Percentiles rank a stretch among this genome's conserved stretches.
These are phyloP conservation scores for Kappamyces sp. DNA, from an alignment of 192 early-diverging fungal genomes.

Conservation along the genomic window DNA sequence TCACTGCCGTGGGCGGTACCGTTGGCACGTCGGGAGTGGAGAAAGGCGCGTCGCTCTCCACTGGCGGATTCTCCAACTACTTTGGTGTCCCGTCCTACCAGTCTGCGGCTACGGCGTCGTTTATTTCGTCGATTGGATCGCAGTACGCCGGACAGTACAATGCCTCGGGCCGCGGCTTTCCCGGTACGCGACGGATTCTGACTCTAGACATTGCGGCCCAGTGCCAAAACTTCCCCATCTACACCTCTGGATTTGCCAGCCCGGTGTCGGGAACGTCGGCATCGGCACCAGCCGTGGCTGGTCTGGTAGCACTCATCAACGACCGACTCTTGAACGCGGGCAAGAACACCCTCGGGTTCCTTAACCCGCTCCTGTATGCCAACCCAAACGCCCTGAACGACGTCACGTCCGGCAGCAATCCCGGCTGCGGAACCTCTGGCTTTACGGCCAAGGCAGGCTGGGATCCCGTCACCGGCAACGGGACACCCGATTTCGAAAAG, in stretches of 20 bases:
- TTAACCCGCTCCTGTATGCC: constrained; percentile 10
- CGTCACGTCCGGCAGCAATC: constrained; percentile 10
- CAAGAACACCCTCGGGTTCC: constrained; percentile 5
- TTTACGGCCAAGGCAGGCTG: constrained; percentile 2
- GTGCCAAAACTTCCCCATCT: not conserved
- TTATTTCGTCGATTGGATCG: not conserved
- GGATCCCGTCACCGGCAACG: constrained; percentile 13
- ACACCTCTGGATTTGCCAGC: too few species aligned
- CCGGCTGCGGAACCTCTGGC: constrained; percentile 5
- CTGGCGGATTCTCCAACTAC: constrained; percentile 14
- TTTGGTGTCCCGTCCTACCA: constrained; percentile 8
- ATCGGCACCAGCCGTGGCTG: constrained; percentile 1
- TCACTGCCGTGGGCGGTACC: constrained; percentile 13
- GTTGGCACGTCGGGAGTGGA: not conserved
- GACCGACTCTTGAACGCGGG: not conserved
- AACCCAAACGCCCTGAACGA: constrained; percentile 4
- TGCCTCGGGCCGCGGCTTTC: constrained; percentile 2
- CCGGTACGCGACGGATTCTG: too few species aligned
- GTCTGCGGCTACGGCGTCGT: not conserved
- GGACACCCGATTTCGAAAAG: constrained; percentile 12
- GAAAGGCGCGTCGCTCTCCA: not conserved
- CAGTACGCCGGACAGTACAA: constrained; percentile 5
- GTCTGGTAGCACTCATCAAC: constrained; percentile 9
- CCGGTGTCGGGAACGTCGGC: constrained; percentile 4
- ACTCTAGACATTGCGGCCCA: constrained; percentile 14